Evolutionary conservation across 495 filamentous ascomycete species (phyloP).

Genomic region (Trichoderma gamsii): DNA sequence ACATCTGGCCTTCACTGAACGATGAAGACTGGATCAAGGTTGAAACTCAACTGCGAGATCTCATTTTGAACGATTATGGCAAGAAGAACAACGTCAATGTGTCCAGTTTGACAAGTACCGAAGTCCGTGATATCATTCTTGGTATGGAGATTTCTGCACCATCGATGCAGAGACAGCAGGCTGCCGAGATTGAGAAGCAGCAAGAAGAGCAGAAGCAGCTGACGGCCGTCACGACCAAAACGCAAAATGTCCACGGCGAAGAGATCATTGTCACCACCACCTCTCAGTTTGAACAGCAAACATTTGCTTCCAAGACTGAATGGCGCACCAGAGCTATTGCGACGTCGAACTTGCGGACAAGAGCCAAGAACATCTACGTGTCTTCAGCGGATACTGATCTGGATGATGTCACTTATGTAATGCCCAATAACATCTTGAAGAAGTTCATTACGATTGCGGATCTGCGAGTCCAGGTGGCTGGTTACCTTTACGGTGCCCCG

Average conservation of each 20-base stretch:
- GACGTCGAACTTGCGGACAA: constrained; percentile 88
- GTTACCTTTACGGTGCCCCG: constrained; percentile 90
- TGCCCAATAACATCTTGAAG: constrained; percentile 99
- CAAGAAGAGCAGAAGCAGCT: constrained; percentile 94
- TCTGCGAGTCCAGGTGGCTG: constrained; percentile 91
- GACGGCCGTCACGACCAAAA: constrained; percentile 96
- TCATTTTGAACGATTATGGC: constrained; percentile 97
- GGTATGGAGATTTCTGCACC: constrained; percentile 99
- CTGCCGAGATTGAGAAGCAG: constrained; percentile 98
- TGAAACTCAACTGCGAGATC: constrained; percentile 88
- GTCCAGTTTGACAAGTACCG: constrained; percentile 88
- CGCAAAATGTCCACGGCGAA: constrained; percentile 94
- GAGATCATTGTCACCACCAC: constrained; percentile 98
- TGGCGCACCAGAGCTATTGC: constrained; percentile 97
- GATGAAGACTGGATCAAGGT: constrained; percentile 99
- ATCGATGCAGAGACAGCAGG: constrained; percentile 97
- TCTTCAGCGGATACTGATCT: constrained; percentile 83
- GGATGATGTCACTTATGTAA: constrained; percentile 84
- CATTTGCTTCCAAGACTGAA: constrained; percentile 97
- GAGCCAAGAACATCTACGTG: constrained; percentile 97
- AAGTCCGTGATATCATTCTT: constrained; percentile 97
- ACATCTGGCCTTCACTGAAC: constrained; percentile 93
- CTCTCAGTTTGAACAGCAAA: constrained; percentile 92
- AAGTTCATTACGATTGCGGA: constrained; percentile 98
- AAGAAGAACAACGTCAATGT: constrained; percentile 99